Conservation (phyloP, 2,329 filamentous ascomycete genomes). For the Botrytis paeoniae region DNA sequence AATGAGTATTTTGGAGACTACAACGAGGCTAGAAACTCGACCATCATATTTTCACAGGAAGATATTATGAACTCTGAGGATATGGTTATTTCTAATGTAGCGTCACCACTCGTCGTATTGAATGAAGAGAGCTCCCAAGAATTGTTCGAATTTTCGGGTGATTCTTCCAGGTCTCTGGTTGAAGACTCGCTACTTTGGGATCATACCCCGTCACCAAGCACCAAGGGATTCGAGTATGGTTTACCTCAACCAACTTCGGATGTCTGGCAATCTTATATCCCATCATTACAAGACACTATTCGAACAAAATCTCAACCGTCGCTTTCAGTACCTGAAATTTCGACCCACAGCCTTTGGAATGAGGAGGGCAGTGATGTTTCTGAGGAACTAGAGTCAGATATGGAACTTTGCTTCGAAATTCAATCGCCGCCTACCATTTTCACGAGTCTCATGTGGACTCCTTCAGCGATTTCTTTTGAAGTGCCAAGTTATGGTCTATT, state of each 20-base stretch:
- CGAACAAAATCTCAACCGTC: constrained; percentile 24
- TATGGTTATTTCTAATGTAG: constrained; percentile 6
- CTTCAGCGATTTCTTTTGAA: constrained; percentile 1
- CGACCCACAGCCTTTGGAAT: constrained; percentile 26
- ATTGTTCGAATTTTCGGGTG: not conserved
- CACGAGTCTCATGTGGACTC: constrained; percentile 23
- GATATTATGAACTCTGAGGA: not conserved
- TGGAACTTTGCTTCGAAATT: not conserved
- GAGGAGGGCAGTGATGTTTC: not conserved
- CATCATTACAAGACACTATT: constrained; percentile 22
- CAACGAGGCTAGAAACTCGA: not conserved
- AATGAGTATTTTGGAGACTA: not conserved
- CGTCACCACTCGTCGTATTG: not conserved
- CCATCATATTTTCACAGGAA: constrained; percentile 10
- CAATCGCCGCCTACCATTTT: not conserved
- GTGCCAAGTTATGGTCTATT: constrained; percentile 28
- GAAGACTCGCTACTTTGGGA: constrained; percentile 28
- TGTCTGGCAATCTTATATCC: constrained; percentile 29
- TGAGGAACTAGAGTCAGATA: not conserved
- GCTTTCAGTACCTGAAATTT: constrained; percentile 21
- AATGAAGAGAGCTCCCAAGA: not conserved
- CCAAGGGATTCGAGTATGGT: constrained; percentile 12
- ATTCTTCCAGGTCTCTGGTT: not conserved
- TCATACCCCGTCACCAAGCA: not conserved
- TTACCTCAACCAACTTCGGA: constrained; percentile 30